Base-by-base conservation (phyloP, 2,329 filamentous ascomycete species). In the Truncatella angustata region DNA sequence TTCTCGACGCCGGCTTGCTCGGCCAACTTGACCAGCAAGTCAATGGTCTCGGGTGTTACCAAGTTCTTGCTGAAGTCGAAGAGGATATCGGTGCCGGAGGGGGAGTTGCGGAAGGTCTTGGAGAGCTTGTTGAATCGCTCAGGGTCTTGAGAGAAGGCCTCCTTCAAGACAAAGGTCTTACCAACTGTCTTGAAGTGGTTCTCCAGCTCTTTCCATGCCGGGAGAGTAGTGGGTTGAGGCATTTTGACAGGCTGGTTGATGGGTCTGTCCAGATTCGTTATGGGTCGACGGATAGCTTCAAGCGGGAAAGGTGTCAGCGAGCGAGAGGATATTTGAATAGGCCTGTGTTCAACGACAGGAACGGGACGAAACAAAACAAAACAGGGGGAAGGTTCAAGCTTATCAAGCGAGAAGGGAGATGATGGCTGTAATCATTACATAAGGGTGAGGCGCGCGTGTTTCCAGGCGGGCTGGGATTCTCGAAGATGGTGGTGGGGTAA, bases 11-110 rank as follows among this genome's bases (percentile, higher is more conserved):
- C 87, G 59, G 93, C 91, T 76, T 97, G 89, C 74, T 92, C 87
- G 58, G 94, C 94, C 24, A 99, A 85, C 78, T 96, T 87, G 64
- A 95, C 80, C 50, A 99, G 83, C 46, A 96, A 81, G 59, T 87
- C 80, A 48, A 97, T 79, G 4, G 93, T 97, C 75, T 97, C 92
- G 62, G 96, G 90, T 56, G 88, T 94, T 65, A 97, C 73, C 73
- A 99, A 92, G 84, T 99, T 99, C 85, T 99, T 99, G 79, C 88
- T 94, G 77, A 96, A 99, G 75, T 99, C 94, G 74, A 97, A 99
- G 58, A 99, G 84, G 66, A 95, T 94, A 60, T 97, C 91, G 62
- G 85, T 86, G 66, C 81, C 81, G 66, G 95, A 90, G 61, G 88
- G 86, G 49, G 82, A 72, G 73, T 90, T 92, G 26, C 85, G 78